Conservation (phyloP, 768 basidiomycete genomes). For the Auricularia heimuer region DNA sequence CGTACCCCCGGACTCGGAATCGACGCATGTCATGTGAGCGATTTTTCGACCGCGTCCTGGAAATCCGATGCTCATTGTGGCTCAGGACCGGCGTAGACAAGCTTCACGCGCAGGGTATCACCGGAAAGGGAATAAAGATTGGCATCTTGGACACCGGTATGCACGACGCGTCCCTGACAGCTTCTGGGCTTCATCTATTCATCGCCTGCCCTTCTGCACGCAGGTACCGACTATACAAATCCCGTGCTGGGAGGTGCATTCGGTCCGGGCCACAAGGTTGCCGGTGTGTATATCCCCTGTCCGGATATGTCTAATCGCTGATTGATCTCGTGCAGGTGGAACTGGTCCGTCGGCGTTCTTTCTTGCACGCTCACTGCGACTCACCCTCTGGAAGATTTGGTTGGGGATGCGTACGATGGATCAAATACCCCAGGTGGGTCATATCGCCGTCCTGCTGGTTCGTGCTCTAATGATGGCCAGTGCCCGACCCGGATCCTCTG, state of each 20-base stretch:
- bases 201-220: conserved; percentile 23
- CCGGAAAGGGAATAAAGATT: conserved; percentile 57
- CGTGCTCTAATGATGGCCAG: conserved; percentile 16
- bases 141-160: conserved; percentile 28
- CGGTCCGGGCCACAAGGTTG: conserved; percentile 42
- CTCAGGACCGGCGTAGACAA: conserved; percentile 40
- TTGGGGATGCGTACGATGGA: conserved; percentile 46
- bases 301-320: not conserved
- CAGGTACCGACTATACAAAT: conserved; percentile 44
- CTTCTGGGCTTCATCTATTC: not conserved
- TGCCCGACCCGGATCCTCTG: conserved; percentile 42
- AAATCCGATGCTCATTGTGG: not conserved
- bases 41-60: conserved; percentile 17
- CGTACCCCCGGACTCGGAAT: conserved; percentile 36
- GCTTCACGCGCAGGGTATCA: conserved; percentile 51
- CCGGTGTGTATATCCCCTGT: conserved; percentile 30
- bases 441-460: too few species aligned
- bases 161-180: not conserved
- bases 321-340: not conserved
- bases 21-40: conserved; percentile 41
- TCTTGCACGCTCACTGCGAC: not conserved
- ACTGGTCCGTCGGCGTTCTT: not conserved
- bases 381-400: conserved; percentile 31
- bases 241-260: conserved; percentile 44
- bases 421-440: not conserved